Evolutionary conservation across 345 rosid species (phyloP).

Genomic region (Salix caprea): DNA sequence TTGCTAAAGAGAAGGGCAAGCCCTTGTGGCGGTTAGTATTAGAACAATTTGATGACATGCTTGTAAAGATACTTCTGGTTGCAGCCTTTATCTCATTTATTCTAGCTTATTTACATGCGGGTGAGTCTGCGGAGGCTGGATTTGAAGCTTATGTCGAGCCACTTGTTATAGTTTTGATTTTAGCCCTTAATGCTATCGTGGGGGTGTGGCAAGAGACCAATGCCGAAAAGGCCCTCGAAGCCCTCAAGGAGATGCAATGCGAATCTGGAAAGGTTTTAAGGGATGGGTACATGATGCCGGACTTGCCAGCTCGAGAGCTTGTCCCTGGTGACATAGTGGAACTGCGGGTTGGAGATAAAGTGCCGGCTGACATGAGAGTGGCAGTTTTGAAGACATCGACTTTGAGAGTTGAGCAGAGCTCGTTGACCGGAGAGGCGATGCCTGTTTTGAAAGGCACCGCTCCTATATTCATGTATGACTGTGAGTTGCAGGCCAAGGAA

Average conservation of each 20-base stretch:
- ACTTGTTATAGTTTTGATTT: conserved; percentile 71
- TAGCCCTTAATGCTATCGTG: conserved; percentile 71
- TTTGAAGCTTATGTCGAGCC: conserved; percentile 85
- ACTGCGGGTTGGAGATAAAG: conserved; percentile 75
- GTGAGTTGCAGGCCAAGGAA: conserved; percentile 87
- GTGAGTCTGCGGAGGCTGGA: conserved; percentile 46
- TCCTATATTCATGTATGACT: conserved; percentile 49
- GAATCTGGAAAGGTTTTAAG: conserved; percentile 74
- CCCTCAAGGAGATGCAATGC: conserved; percentile 88
- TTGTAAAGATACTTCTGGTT: conserved; percentile 80
- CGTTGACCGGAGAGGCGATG: conserved; percentile 89
- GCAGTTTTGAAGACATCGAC: conserved; percentile 64
- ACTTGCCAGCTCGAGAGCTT: conserved; percentile 81
- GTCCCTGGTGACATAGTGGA: conserved; percentile 90
- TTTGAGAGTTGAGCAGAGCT: conserved; percentile 83
- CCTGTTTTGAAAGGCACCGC: conserved; percentile 69
- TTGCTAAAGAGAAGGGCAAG: conserved; percentile 75
- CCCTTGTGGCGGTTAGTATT: conserved; percentile 76
- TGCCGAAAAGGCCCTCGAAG: conserved; percentile 91
- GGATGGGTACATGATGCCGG: conserved; percentile 55
- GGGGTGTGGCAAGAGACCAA: conserved; percentile 97
- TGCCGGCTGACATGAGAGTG: conserved; percentile 91
- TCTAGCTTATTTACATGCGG: conserved; percentile 65
- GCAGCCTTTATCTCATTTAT: conserved; percentile 82
- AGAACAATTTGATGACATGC: conserved; percentile 83